Evolutionary conservation across 2,329 filamentous ascomycete genomes (phyloP), one percentile per base, ranked within the genome.

Genomic region (Colletotrichum camelliae): DNA sequence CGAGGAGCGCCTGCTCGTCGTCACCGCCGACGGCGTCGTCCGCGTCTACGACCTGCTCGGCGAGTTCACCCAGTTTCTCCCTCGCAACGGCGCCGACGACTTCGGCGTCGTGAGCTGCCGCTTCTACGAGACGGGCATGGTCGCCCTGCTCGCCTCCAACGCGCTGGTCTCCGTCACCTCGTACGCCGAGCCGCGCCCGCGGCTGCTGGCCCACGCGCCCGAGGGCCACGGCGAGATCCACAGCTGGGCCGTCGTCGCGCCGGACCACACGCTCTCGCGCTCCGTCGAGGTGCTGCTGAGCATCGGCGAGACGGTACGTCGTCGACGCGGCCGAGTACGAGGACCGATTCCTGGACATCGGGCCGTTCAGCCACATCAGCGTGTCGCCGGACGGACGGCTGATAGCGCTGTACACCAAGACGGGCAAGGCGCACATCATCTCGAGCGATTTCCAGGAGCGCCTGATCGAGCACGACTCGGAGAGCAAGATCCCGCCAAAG

Each of bases 21-120:
- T 98, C 67, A 95, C 96, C 12, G 91, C 94, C 69, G 96, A 99
- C 81, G 97, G 97, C 29, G 96, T 93, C 1, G 96, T 98, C 58
- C 91, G 96, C 76, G 97, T 95, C 84, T 98, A 96, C 83, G 95
- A 97, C 81, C 87, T 99, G n/a, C 94, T 98, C 83, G 95, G 94
- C 77, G 96, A 98, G 82, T 99, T 99, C 82, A 95, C 94, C 18
- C 96, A 98, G 74, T 99, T 99, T 98, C 84, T 96, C 95, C 1
- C 88, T 99, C 0, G 96, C 70, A 94, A 97, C 84, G 95, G 95
- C 29, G 93, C 96, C 29, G 97, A 98, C 80, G 95, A 98, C 78
- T 92, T 94, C 81, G 94, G 96, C 31, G 96, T 99, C 24, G 89
- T 93, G 79, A 93, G 93, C n/a, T 98, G 96, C 86, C 93, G 86